A percentile compares a stretch with the other conserved stretches of the same genome.
Evolutionary conservation across 23 red algal species (phyloP).

Genomic region (Cyanidioschyzon merolae): DNA sequence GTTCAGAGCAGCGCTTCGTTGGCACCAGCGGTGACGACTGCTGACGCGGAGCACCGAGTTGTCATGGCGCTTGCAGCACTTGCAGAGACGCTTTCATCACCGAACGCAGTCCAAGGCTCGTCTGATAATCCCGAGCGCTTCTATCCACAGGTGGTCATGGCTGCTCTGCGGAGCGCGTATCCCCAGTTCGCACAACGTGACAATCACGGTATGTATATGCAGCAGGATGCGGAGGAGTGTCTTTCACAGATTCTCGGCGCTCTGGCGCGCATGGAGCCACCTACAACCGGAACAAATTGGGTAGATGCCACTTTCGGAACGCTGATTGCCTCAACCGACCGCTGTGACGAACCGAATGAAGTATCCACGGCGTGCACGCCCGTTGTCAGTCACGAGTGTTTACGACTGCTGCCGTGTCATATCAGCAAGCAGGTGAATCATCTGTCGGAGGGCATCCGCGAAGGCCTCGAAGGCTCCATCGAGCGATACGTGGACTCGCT

Average conservation of each 20-base stretch:
- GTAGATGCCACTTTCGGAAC: constrained; percentile 72
- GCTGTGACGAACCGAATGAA: constrained; percentile 27
- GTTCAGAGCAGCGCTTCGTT: constrained; percentile 23
- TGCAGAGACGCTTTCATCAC: constrained; percentile 5
- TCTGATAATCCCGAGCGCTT: constrained; percentile 22
- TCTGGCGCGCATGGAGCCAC: constrained; percentile 12
- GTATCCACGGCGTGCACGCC: background rate
- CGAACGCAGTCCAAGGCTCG: background rate
- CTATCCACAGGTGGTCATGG: constrained; percentile 44
- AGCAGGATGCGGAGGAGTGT: constrained; percentile 99
- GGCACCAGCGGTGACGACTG: background rate
- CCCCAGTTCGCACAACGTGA: constrained; percentile 62
- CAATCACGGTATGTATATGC: constrained; percentile 68
- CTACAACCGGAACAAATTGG: constrained; percentile 12
- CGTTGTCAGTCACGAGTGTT: constrained; percentile 27
- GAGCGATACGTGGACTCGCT: constrained; percentile 46
- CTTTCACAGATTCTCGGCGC: constrained; percentile 42
- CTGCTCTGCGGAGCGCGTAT: constrained; percentile 48
- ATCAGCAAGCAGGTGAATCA: constrained; percentile 59
- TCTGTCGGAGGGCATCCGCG: constrained; percentile 55
- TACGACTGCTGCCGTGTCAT: constrained; percentile 72
- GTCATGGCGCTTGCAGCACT: background rate
- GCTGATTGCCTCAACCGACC: constrained; percentile 41
- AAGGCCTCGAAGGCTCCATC: constrained; percentile 69
- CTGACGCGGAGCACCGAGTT: background rate